Evolutionary conservation across 1,284 basidiomycete species (phyloP).

Genomic region (Microbotryum lychnidis-dioicae): DNA sequence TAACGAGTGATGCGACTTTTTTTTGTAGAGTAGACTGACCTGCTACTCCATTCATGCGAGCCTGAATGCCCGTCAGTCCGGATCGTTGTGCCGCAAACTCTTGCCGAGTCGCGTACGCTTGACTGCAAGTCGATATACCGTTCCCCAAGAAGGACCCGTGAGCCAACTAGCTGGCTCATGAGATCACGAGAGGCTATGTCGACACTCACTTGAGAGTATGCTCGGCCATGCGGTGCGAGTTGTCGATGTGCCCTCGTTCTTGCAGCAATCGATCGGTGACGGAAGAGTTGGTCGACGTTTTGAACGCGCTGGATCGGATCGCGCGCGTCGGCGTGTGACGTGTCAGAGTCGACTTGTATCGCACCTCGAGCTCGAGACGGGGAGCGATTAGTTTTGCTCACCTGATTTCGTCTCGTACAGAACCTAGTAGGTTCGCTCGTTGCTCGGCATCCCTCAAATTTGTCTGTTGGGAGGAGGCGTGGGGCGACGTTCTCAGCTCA

Average conservation of each 20-base stretch:
- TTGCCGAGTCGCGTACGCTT: constrained; percentile 94
- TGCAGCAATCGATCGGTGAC: constrained; percentile 75
- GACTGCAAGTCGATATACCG: constrained; percentile 47
- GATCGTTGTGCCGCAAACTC: constrained; percentile 81
- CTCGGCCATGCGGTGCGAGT: constrained; percentile 89
- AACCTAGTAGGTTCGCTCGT: constrained; percentile 74
- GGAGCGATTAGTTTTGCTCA: constrained; percentile 43
- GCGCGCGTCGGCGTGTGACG: neutral
- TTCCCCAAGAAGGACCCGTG: neutral
- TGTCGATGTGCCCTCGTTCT: constrained; percentile 82
- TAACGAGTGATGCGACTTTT: neutral
- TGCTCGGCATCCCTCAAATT: constrained; percentile 79
- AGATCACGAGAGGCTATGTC: constrained; percentile 7
- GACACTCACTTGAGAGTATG: constrained; percentile 71
- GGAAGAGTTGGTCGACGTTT: constrained; percentile 49
- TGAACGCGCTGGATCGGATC: constrained; percentile 54
- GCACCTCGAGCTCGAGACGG: constrained; percentile 50
- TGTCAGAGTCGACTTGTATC: neutral
- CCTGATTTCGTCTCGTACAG: constrained; percentile 95
- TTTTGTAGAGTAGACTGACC: constrained; percentile 54
- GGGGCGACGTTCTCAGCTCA: neutral
- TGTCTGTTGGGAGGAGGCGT: constrained; percentile 44
- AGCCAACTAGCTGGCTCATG: neutral
- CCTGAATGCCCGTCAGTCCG: constrained; percentile 66
- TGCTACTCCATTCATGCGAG: constrained; percentile 72